These are phyloP conservation scores for Porcisia hertigi DNA, from an alignment of 208 protist species.

Conservation along the genomic window DNA sequence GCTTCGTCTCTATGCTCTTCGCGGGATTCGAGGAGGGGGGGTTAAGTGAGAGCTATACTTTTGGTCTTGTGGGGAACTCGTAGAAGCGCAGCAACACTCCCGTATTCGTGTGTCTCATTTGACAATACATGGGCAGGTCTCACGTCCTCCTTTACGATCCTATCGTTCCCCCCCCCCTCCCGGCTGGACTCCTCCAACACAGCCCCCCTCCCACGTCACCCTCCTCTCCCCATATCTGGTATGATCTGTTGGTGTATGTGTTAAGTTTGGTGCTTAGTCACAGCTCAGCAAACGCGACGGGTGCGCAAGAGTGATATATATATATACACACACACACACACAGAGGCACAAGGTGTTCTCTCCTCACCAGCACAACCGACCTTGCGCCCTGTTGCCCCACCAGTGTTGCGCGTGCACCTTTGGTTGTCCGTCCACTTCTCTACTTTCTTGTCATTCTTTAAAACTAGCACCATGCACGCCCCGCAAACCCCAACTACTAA, in stretches of 20 bases:
- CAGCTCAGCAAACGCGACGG: background rate
- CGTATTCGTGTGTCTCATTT: no score
- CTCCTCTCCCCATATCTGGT: background rate
- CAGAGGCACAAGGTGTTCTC: background rate
- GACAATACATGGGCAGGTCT: background rate
- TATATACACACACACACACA: background rate
- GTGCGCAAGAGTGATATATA: background rate
- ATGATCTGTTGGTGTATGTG: background rate
- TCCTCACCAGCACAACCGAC: constrained; percentile 4
- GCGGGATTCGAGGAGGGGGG: background rate
- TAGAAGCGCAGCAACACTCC: background rate
- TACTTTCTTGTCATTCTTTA: background rate
- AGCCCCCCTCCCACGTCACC: background rate
- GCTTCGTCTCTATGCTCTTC: background rate
- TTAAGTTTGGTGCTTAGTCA: background rate
- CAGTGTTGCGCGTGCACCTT: background rate
- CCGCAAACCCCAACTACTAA: constrained; percentile 29
- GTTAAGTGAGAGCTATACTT: background rate
- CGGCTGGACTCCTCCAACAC: background rate
- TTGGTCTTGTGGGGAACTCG: background rate
- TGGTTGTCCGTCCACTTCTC: background rate
- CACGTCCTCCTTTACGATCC: background rate
- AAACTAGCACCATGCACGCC: background rate
- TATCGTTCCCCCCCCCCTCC: background rate
- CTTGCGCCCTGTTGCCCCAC: background rate